These are phyloP conservation scores for Blastomyces parvus DNA, from an alignment of 2,329 filamentous ascomycete species.

Conservation along the genomic window DNA sequence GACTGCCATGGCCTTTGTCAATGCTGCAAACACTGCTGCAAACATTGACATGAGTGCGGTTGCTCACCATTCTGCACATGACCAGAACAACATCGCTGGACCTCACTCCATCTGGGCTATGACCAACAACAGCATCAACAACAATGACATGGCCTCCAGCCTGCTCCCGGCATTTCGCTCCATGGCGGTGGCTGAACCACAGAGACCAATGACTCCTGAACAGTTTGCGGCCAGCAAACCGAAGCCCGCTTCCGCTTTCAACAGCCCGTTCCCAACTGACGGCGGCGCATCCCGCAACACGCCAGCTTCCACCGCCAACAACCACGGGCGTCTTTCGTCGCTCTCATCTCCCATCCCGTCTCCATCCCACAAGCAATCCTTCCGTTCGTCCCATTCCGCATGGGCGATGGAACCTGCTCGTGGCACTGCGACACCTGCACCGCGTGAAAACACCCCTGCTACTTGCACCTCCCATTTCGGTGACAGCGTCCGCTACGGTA, in stretches of 20 bases:
- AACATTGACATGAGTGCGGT: too few species aligned
- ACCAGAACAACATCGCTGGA: background rate
- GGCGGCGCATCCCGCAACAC: background rate
- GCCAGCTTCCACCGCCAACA: background rate
- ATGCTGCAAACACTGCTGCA: background rate
- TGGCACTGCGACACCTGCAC: background rate
- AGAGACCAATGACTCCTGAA: background rate
- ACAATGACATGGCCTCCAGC: background rate
- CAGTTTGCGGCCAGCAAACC: too few species aligned
- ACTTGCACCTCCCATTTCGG: background rate
- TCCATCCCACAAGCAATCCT: background rate
- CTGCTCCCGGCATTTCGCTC: background rate
- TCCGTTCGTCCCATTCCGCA: background rate
- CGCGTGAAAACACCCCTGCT: background rate
- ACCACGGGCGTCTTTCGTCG: background rate
- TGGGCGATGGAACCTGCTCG: background rate
- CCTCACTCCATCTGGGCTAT: background rate
- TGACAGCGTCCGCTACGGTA: background rate
- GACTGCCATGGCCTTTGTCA: background rate
- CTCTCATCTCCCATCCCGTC: constrained; percentile 2
- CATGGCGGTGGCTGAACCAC: background rate
- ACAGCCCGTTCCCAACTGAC: background rate
- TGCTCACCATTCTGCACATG: background rate
- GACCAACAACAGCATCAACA: background rate
- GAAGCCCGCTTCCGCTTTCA: background rate